Evolutionary conservation across 2,329 filamentous ascomycete species (phyloP), one percentile per base, ranked within the genome.

Genomic region (Pseudophaeomoniella oleicola): DNA sequence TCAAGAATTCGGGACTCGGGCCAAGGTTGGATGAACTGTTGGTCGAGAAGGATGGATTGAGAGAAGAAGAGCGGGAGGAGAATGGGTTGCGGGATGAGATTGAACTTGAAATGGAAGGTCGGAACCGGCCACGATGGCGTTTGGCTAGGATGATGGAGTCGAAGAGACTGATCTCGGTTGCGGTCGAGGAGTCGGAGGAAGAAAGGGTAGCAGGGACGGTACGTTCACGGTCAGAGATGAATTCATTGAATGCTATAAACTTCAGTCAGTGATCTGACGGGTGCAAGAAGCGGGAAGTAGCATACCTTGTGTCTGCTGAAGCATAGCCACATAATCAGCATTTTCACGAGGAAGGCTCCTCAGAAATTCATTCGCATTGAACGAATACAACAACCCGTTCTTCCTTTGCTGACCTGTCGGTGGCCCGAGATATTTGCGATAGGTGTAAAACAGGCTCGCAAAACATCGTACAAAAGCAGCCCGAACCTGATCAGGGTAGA

Each of bases 401-500:
- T 76, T 78, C 51, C 72, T 75, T 45, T 73, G 69, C 36, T 77
- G 72, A 16, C 70, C 67, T 6, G 59, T 67, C 12, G 76, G 67
- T 3, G 73, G 70, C 15, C 66, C 54, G 41, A 81, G 62, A 49
- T 68, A 78, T 45, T 72, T 71, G 38, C 77, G 71, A 50, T 81
- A 81, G 0, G 76, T 81, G 55, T 79, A 80, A 44, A 81, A 66
- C 39, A 81, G 58, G 46, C 74, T 78, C 19, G 76, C 75, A 46
- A 81, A 79, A 55, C 74, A 79, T 48, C 76, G 65, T 19, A 78
- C 75, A 49, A 81, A 81, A 0, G 75, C 76, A 12, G 76, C 75
- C 13, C 75, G 71, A 30, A 81, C 63, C 52, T 79, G 75, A 44
- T 79, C 75, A 5, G 75, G 66, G 42, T 74, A 67, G 59, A 81